phyloP scores from a whole-genome alignment of 495 filamentous ascomycete genomes.

The Lasiosphaeris hirsuta region DNA sequence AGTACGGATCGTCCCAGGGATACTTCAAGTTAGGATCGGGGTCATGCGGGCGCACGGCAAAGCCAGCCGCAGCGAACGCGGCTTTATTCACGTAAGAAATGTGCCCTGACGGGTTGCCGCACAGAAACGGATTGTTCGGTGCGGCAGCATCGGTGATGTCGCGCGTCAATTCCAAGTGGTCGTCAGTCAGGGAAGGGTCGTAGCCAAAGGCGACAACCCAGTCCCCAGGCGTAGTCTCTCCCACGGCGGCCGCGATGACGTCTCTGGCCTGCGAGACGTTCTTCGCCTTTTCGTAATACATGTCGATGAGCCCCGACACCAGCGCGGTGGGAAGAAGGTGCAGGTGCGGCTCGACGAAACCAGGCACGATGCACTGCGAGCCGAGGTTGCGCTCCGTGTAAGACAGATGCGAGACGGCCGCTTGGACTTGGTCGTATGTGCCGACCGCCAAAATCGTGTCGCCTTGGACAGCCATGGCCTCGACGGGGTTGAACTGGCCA shows the following conservation, averaged over 20 bases:
- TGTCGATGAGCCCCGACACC: background rate
- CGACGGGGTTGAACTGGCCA: conserved; percentile 5
- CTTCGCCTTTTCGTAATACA: background rate
- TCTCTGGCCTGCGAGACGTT: background rate
- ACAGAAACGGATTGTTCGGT: background rate
- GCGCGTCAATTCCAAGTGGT: background rate
- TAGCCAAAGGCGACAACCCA: background rate
- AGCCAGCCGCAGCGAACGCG: conserved; percentile 1
- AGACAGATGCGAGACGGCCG: background rate
- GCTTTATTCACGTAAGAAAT: conserved; percentile 6
- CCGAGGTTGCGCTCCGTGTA: background rate
- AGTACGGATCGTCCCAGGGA: too few relatives aligned
- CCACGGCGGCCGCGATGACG: background rate
- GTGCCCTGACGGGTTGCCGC: conserved; percentile 14
- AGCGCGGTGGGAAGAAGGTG: background rate
- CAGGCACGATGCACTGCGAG: background rate
- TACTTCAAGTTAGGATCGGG: too few relatives aligned
- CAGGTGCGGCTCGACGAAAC: background rate
- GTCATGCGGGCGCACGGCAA: background rate
- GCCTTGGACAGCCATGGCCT: conserved; percentile 8
- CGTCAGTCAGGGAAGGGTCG: background rate
- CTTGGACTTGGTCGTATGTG: background rate
- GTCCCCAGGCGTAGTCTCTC: background rate
- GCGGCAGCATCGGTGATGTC: background rate
- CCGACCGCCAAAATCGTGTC: conserved; percentile 10